Conservation (phyloP, 2,329 filamentous ascomycete genomes). For the Basipetospora chlamydospora region DNA sequence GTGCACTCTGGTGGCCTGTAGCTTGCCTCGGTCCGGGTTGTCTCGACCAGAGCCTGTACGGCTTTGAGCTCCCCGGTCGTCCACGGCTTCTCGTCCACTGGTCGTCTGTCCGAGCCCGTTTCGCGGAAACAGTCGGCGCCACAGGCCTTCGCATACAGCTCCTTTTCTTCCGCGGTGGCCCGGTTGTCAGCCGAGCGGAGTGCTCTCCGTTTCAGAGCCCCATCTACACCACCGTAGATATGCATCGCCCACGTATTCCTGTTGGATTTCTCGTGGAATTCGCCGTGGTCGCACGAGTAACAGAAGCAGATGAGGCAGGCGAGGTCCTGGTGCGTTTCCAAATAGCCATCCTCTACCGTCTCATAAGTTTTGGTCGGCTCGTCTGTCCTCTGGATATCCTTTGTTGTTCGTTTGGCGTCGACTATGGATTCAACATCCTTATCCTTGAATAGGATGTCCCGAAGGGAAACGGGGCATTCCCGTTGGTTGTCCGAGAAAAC, state of each 20-base stretch:
- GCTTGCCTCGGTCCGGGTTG: conserved; percentile 24
- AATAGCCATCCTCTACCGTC: conserved; percentile 16
- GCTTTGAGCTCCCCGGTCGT: conserved; percentile 32
- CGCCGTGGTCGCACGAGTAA: conserved; percentile 47
- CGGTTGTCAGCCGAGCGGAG: conserved; percentile 4
- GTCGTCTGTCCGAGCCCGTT: neutral
- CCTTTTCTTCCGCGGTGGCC: conserved; percentile 1
- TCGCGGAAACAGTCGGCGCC: conserved; percentile 6
- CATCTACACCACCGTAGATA: conserved; percentile 5
- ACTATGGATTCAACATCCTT: conserved; percentile 38
- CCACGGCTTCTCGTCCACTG: conserved; percentile 22
- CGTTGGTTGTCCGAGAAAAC: conserved; percentile 28
- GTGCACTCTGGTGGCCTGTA: conserved; percentile 31
- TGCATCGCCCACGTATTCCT: conserved; percentile 41
- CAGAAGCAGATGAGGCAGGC: conserved; percentile 45
- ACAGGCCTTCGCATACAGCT: conserved; percentile 5
- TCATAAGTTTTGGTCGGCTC: no score
- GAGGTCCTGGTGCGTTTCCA: conserved; percentile 40
- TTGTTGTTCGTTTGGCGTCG: conserved; percentile 38
- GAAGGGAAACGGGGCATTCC: conserved; percentile 28
- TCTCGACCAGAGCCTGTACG: conserved; percentile 30
- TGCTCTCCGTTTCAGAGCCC: conserved; percentile 5
- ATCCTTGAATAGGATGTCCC: conserved; percentile 37
- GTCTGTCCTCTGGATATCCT: no score
- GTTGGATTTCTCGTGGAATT: conserved; percentile 37